phyloP scores from a whole-genome alignment of 2,329 filamentous ascomycete species.

The Fusarium newnesense region DNA sequence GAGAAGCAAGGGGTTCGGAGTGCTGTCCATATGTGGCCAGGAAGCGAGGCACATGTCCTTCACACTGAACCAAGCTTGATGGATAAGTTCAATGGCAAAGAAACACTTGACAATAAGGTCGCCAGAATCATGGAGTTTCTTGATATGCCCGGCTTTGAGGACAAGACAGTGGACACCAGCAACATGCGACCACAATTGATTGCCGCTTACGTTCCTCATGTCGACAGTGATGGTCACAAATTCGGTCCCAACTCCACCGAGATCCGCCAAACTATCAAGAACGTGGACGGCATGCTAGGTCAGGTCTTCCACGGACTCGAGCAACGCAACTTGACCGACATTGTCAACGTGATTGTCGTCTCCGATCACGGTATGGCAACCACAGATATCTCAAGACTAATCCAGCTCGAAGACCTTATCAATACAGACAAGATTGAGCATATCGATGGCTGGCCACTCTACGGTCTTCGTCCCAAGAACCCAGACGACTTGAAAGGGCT shows the following conservation, averaged over 20 bases:
- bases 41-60: slow-evolving; percentile 87
- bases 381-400: slow-evolving; percentile 79
- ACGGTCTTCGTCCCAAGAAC: slow-evolving; percentile 84
- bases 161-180: slow-evolving; percentile 58
- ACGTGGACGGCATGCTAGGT: slow-evolving; percentile 86
- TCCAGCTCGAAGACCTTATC: slow-evolving; percentile 91
- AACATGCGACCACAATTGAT: slow-evolving; percentile 86
- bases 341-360: slow-evolving; percentile 96
- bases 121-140: slow-evolving; percentile 82
- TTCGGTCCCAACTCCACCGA: slow-evolving; percentile 97
- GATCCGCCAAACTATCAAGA: slow-evolving; percentile 78
- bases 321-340: slow-evolving; percentile 82
- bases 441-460: slow-evolving; percentile 93
- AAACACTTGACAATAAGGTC: slow-evolving; percentile 80
- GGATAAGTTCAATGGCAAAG: slow-evolving; percentile 85
- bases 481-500: slow-evolving; percentile 72
- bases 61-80: slow-evolving; percentile 80
- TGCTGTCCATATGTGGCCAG: slow-evolving; percentile 98
- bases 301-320: slow-evolving; percentile 80
- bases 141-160: slow-evolving; percentile 80
- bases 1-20: slow-evolving; percentile 82
- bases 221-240: slow-evolving; percentile 86
- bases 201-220: slow-evolving; percentile 92
- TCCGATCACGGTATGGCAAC: slow-evolving; percentile 99
- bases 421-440: slow-evolving; percentile 82